Conservation (phyloP, 257 asterid genomes). For the Knoxia roxburghii region DNA sequence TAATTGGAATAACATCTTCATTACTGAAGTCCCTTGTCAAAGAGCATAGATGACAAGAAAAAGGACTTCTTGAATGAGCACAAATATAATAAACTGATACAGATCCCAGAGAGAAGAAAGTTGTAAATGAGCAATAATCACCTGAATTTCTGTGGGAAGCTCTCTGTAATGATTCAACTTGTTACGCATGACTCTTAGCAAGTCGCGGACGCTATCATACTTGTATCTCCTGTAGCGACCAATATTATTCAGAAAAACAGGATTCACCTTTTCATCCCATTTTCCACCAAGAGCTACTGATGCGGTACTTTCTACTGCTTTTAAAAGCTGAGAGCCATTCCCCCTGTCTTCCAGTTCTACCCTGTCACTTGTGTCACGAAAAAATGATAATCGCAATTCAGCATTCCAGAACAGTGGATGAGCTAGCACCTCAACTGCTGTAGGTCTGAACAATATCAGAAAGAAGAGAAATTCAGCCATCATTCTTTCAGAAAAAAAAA, state of each 20-base stretch:
- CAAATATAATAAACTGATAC: not conserved
- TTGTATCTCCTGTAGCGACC: slow-evolving; percentile 67
- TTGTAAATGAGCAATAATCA: slow-evolving; percentile 18
- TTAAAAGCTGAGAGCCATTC: slow-evolving; percentile 48
- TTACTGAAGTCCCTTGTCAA: not conserved
- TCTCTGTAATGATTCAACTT: slow-evolving; percentile 88
- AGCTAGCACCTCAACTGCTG: slow-evolving; percentile 57
- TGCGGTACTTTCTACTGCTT: slow-evolving; percentile 64
- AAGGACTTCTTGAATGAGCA: not conserved
- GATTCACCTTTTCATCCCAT: slow-evolving; percentile 88
- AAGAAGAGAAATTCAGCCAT: not conserved
- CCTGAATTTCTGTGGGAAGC: slow-evolving; percentile 90
- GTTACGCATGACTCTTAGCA: slow-evolving; percentile 87
- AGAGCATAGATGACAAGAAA: not conserved
- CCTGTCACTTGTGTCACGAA: slow-evolving; percentile 90
- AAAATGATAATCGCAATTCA: slow-evolving; percentile 78
- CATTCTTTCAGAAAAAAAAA: not conserved
- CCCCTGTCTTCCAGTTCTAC: slow-evolving; percentile 88
- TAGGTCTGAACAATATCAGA: slow-evolving; percentile 48
- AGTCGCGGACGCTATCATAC: slow-evolving; percentile 84
- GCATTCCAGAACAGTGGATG: slow-evolving; percentile 95
- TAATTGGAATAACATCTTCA: not conserved
- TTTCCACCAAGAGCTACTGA: slow-evolving; percentile 63
- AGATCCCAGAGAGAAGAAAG: not conserved
- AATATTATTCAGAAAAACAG: slow-evolving; percentile 54